These are phyloP conservation scores for Vaccinium macrocarpon DNA, from an alignment of 148 eudicot species.

Conservation along the genomic window DNA sequence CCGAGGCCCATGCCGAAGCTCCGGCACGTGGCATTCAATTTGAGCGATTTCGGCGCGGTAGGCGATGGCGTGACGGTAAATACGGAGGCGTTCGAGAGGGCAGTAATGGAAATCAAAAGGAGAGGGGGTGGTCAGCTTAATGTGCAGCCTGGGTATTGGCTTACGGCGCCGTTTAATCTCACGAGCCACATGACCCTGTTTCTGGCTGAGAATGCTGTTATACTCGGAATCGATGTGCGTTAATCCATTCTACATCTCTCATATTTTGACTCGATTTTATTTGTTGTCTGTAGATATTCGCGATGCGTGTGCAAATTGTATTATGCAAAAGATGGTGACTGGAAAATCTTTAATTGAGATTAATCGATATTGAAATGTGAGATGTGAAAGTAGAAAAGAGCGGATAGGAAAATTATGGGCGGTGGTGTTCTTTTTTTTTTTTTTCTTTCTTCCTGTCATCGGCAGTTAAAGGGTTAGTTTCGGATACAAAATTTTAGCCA, in stretches of 20 bases:
- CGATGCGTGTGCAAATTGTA: not conserved
- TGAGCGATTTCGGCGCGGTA: conserved; percentile 81
- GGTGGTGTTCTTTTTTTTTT: not conserved
- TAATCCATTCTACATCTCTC: conserved; percentile 20
- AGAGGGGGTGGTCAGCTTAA: conserved; percentile 90
- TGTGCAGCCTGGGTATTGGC: conserved; percentile 81
- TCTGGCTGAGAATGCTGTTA: conserved; percentile 80
- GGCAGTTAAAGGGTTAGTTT: not conserved
- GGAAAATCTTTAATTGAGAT: not conserved
- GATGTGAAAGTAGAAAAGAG: not conserved
- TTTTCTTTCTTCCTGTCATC: no score
- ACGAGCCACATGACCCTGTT: conserved; percentile 84
- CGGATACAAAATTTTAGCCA: no score
- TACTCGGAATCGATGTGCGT: conserved; percentile 73
- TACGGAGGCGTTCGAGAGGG: conserved; percentile 81
- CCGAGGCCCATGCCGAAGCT: conserved; percentile 44
- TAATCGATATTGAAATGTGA: no score
- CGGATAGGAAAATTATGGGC: not conserved
- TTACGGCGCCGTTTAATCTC: conserved; percentile 88
- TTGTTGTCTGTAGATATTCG: no score
- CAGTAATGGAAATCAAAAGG: conserved; percentile 54
- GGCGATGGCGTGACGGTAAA: conserved; percentile 73
- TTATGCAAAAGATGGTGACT: not conserved
- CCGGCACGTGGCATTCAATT: conserved; percentile 55
- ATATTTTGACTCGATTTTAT: not conserved